Conservation (phyloP, 371 early-diverging fungal species). For the Mucor saturninus region DNA sequence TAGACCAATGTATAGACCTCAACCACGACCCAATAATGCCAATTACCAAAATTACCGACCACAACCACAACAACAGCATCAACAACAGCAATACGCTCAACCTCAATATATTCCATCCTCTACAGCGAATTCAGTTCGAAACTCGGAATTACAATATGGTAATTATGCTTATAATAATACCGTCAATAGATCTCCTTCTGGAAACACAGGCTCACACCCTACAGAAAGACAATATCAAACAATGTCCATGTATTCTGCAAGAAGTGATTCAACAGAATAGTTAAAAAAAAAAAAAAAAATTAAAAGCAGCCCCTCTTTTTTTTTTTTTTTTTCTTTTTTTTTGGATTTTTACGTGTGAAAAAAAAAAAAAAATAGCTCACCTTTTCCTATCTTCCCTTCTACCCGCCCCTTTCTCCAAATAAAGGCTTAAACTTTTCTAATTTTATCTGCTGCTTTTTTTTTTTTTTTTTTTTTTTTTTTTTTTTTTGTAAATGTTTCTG, state of each 20-base stretch:
- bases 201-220: conserved; percentile 5
- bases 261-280: conserved; percentile 33
- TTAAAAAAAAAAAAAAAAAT: conserved; percentile 13
- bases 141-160: conserved; percentile 24
- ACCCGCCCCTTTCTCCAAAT: conserved; percentile 10
- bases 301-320: conserved; percentile 11
- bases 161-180: conserved; percentile 22
- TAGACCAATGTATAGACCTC: conserved; percentile 26
- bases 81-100: conserved; percentile 19
- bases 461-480: conserved; percentile 7
- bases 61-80: conserved; percentile 13
- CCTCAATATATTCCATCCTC: background rate
- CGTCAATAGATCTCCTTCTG: conserved; percentile 24
- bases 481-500: background rate
- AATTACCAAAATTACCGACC: conserved; percentile 13
- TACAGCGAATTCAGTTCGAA: background rate
- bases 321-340: conserved; percentile 2
- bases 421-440: conserved; percentile 2
- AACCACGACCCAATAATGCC: conserved; percentile 24
- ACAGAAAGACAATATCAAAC: conserved; percentile 20
- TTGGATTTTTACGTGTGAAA: conserved; percentile 10
- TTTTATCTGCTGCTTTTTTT: conserved; percentile 5
- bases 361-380: conserved; percentile 2
- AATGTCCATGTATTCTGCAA: conserved; percentile 21
- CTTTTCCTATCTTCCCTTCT: background rate